These are phyloP conservation scores for Russula griseocarnosa DNA, from an alignment of 768 basidiomycete species.

Conservation along the genomic window DNA sequence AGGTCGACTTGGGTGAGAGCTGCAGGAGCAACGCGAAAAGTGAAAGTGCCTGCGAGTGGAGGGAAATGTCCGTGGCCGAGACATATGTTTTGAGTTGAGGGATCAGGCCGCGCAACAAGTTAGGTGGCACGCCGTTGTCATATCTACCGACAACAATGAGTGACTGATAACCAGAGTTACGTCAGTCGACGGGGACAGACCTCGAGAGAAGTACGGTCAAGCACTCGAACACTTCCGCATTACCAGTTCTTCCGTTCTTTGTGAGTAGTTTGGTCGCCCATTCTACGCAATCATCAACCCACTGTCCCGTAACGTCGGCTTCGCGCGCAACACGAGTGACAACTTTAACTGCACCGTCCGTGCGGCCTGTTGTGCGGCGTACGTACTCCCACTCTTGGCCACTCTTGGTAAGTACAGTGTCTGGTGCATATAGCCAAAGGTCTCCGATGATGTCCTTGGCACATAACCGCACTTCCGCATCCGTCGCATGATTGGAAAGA, in stretches of 20 bases:
- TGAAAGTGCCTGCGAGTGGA: constrained; percentile 67
- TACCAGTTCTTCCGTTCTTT: constrained; percentile 75
- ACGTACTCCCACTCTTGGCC: constrained; percentile 79
- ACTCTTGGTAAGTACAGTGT: constrained; percentile 57
- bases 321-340: constrained; percentile 80
- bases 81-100: constrained; percentile 74
- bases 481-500: constrained; percentile 77
- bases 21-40: constrained; percentile 67
- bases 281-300: constrained; percentile 77
- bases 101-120: constrained; percentile 60
- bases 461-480: constrained; percentile 80
- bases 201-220: constrained; percentile 68
- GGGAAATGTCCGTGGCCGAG: constrained; percentile 67
- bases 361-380: constrained; percentile 64
- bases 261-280: constrained; percentile 72
- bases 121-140: constrained; percentile 46
- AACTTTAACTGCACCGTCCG: constrained; percentile 72
- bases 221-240: constrained; percentile 74
- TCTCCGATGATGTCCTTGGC: constrained; percentile 84
- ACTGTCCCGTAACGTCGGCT: constrained; percentile 64
- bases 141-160: constrained; percentile 45
- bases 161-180: constrained; percentile 36
- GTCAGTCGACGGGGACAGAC: constrained; percentile 36
- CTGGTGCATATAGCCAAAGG: constrained; percentile 83
- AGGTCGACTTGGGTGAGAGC: constrained; percentile 59